Conservation (phyloP, 306 rosid genomes). For the Alnus glutinosa region DNA sequence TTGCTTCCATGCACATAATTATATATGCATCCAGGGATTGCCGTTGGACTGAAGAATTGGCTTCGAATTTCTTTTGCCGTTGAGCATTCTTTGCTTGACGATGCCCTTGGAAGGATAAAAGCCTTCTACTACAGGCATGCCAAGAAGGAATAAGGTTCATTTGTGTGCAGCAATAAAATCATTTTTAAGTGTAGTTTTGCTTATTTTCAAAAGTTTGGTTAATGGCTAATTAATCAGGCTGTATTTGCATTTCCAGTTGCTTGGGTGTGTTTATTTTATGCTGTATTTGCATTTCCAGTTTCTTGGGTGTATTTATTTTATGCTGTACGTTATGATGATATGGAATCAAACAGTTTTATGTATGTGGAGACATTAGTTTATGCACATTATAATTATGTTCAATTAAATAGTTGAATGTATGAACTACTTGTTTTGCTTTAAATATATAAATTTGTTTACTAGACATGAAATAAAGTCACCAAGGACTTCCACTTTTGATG, state of each 20-base stretch:
- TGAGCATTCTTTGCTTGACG: constrained; percentile 43
- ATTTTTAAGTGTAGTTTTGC: too few species aligned
- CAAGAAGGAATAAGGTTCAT: constrained; percentile 21
- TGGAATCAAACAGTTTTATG: not conserved
- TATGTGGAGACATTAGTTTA: not conserved
- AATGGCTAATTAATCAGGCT: not conserved
- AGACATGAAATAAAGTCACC: too few species aligned
- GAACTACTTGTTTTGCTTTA: not conserved
- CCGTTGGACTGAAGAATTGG: constrained; percentile 65
- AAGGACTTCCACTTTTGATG: too few species aligned
- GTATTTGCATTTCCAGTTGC: not conserved
- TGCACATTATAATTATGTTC: not conserved
- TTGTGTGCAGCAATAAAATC: not conserved
- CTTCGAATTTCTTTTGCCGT: constrained; percentile 50
- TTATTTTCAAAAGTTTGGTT: not conserved
- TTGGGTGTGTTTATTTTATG: not conserved
- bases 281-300: not conserved
- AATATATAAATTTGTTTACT: not conserved
- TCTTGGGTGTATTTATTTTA: too few species aligned
- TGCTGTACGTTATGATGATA: not conserved
- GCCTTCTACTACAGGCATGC: constrained; percentile 51
- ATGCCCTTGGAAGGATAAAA: constrained; percentile 54
- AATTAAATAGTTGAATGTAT: not conserved
- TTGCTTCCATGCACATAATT: not conserved
- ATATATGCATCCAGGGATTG: constrained; percentile 42